Percentiles rank a stretch among this genome's conserved stretches.
Evolutionary conservation across 352 stramenopile species (phyloP).

Genomic region (Thraustotheca clavata): DNA sequence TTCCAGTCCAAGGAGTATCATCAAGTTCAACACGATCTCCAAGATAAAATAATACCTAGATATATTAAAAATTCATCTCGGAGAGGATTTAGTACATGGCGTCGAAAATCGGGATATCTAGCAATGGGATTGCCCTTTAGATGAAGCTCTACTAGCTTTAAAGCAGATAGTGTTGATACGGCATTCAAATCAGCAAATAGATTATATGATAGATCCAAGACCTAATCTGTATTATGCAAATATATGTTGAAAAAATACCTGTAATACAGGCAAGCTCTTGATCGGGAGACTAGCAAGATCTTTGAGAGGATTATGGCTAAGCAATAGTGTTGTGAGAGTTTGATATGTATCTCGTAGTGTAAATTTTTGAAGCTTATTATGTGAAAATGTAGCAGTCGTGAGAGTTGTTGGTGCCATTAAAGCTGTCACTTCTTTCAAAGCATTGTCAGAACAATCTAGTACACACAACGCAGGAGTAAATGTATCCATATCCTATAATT

Average conservation of each 20-base stretch:
- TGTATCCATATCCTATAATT: background rate
- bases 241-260: constrained; percentile 63
- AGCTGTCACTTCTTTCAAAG: background rate
- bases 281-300: background rate
- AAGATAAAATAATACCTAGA: constrained; percentile 57
- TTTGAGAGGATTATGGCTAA: constrained; percentile 8
- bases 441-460: background rate
- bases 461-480: background rate
- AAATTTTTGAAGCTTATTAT: constrained; percentile 47
- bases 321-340: background rate
- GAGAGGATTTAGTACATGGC: constrained; percentile 32
- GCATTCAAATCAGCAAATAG: constrained; percentile 40
- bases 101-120: constrained; percentile 57
- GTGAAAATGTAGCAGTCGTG: constrained; percentile 20
- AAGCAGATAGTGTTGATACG: constrained; percentile 6
- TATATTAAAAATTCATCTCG: background rate
- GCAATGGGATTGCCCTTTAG: constrained; percentile 72
- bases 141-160: constrained; percentile 25
- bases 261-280: constrained; percentile 33
- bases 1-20: constrained; percentile 40
- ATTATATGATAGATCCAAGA: constrained; percentile 70
- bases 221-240: constrained; percentile 28
- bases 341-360: constrained; percentile 36
- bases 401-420: background rate
- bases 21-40: constrained; percentile 59